Conservation (phyloP, 345 rosid genomes). For the Leavenworthia alabamica region DNA sequence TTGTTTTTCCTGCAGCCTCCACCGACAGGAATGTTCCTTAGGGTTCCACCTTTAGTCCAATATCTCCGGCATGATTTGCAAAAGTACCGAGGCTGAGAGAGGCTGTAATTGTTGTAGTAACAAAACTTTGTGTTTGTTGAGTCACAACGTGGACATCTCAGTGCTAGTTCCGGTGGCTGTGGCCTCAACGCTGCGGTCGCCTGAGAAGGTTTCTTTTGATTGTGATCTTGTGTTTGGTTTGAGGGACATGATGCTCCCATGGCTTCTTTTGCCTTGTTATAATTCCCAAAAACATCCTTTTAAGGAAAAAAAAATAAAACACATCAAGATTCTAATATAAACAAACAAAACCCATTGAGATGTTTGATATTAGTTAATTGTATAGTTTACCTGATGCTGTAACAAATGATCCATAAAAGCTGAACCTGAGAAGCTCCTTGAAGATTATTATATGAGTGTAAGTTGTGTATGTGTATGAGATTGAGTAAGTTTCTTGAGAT, state of each 20-base stretch:
- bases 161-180: constrained; percentile 55
- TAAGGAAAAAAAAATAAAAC: background rate
- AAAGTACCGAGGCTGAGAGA: constrained; percentile 76
- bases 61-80: constrained; percentile 81
- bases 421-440: constrained; percentile 10
- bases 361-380: background rate
- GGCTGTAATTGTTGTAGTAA: constrained; percentile 88
- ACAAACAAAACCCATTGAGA: background rate
- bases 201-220: constrained; percentile 26
- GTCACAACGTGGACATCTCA: constrained; percentile 72
- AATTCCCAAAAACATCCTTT: constrained; percentile 27
- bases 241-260: constrained; percentile 24
- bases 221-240: constrained; percentile 15
- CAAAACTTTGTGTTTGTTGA: constrained; percentile 82
- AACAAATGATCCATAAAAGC: constrained; percentile 27
- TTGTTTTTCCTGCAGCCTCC: constrained; percentile 77
- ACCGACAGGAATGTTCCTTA: constrained; percentile 72
- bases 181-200: constrained; percentile 34
- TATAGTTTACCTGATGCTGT: constrained; percentile 24
- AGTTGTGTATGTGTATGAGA: background rate
- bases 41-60: constrained; percentile 86
- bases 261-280: constrained; percentile 26
- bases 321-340: constrained; percentile 9
- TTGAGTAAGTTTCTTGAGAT: constrained; percentile 17
- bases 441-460: constrained; percentile 7